These are phyloP conservation scores for Boletales sp. DNA, from an alignment of 768 basidiomycete species.

Conservation along the genomic window DNA sequence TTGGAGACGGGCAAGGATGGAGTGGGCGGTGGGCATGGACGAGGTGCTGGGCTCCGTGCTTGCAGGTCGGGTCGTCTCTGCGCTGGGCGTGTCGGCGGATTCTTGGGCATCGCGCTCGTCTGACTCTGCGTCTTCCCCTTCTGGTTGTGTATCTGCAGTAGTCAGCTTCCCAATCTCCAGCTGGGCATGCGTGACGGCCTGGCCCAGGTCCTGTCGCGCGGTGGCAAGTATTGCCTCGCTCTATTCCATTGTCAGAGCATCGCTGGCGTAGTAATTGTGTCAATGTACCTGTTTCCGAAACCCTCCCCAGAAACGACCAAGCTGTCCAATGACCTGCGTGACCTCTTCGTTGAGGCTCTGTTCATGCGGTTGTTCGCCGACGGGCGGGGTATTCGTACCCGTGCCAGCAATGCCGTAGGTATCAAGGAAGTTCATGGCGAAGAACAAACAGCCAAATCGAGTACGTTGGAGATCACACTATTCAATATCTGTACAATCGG, in stretches of 20 bases:
- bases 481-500: slow-evolving; percentile 16
- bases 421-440: slow-evolving; percentile 71
- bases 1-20: slow-evolving; percentile 68
- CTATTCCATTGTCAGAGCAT: slow-evolving; percentile 34
- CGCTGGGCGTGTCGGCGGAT: slow-evolving; percentile 25
- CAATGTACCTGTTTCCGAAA: slow-evolving; percentile 75
- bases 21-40: slow-evolving; percentile 31
- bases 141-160: slow-evolving; percentile 23
- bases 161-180: slow-evolving; percentile 66
- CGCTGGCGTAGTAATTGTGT: background rate
- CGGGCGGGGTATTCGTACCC: slow-evolving; percentile 45
- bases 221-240: slow-evolving; percentile 65
- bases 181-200: slow-evolving; percentile 78
- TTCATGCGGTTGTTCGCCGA: slow-evolving; percentile 40
- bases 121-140: slow-evolving; percentile 19
- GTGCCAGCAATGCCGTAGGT: slow-evolving; percentile 52
- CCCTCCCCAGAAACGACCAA: slow-evolving; percentile 87
- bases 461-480: slow-evolving; percentile 1
- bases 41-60: slow-evolving; percentile 14
- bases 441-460: slow-evolving; percentile 7
- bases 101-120: slow-evolving; percentile 18
- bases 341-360: slow-evolving; percentile 82
- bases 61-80: slow-evolving; percentile 14
- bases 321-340: slow-evolving; percentile 80
- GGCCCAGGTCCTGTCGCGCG: slow-evolving; percentile 69